Evolutionary conservation across 371 early-diverging fungal species (phyloP).

Genomic region (Mortierella sp.): DNA sequence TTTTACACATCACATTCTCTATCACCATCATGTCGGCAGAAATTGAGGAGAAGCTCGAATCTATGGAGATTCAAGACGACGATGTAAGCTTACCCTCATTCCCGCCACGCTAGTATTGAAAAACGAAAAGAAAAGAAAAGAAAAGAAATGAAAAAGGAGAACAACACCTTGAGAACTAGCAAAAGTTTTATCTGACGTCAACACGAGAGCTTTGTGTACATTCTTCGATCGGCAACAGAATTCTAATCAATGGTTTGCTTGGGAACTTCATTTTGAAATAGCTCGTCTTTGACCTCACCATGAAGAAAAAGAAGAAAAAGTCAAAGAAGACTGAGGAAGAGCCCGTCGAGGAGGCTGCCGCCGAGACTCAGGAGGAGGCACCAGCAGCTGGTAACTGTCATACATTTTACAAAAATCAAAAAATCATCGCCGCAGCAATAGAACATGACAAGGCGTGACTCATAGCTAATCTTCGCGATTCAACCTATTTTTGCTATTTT

Average conservation of each 20-base stretch:
- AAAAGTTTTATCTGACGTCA: neutral
- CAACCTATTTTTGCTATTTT: neutral
- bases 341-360: conserved; percentile 44
- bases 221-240: neutral
- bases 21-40: conserved; percentile 46
- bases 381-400: conserved; percentile 41
- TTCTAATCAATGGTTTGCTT: neutral
- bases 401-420: neutral
- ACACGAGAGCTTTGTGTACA: neutral
- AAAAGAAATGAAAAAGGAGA: no score
- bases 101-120: neutral
- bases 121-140: neutral
- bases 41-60: conserved; percentile 53
- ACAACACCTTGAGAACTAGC: no score
- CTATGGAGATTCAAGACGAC: conserved; percentile 53
- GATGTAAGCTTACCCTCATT: conserved; percentile 29
- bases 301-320: conserved; percentile 9
- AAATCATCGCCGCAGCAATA: neutral
- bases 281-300: conserved; percentile 3
- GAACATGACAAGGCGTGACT: neutral
- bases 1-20: conserved; percentile 22
- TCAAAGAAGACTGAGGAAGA: conserved; percentile 57
- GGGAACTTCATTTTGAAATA: neutral
- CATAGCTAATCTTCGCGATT: conserved; percentile 1
- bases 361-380: conserved; percentile 49